These are phyloP conservation scores for Phytophthora podocarpi DNA, from an alignment of 352 stramenopile species.

Conservation along the genomic window DNA sequence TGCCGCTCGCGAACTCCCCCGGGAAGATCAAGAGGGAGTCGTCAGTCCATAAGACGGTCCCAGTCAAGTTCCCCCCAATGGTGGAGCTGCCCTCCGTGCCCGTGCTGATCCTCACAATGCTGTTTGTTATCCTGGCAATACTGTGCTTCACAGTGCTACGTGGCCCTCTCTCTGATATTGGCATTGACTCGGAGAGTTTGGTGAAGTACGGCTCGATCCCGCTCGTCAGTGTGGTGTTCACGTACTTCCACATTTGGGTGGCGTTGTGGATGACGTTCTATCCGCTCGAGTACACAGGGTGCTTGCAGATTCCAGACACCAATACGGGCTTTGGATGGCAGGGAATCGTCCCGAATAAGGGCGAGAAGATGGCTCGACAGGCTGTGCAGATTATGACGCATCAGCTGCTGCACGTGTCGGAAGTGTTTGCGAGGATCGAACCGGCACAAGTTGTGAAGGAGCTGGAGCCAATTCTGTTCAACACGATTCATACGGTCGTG, in stretches of 20 bases:
- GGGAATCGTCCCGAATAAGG: slow-evolving; percentile 97
- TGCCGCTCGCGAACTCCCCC: slow-evolving; percentile 41
- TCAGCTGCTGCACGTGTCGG: slow-evolving; percentile 92
- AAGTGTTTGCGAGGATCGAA: slow-evolving; percentile 93
- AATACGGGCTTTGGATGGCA: slow-evolving; percentile 97
- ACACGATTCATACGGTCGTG: slow-evolving; percentile 87
- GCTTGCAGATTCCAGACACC: slow-evolving; percentile 83
- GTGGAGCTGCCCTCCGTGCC: slow-evolving; percentile 75
- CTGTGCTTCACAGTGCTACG: slow-evolving; percentile 84
- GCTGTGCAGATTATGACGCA: slow-evolving; percentile 94
- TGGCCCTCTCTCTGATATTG: slow-evolving; percentile 49
- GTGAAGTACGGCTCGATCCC: slow-evolving; percentile 87
- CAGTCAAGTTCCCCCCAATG: slow-evolving; percentile 85
- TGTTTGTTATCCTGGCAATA: slow-evolving; percentile 60
- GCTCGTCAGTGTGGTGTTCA: slow-evolving; percentile 90
- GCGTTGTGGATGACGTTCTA: slow-evolving; percentile 99
- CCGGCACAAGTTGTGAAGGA: slow-evolving; percentile 90
- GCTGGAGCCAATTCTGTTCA: slow-evolving; percentile 93
- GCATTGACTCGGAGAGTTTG: slow-evolving; percentile 66
- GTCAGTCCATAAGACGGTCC: slow-evolving; percentile 21
- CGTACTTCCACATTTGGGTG: slow-evolving; percentile 96
- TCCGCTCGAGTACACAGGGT: slow-evolving; percentile 93
- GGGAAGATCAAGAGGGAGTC: slow-evolving; percentile 26
- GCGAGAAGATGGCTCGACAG: slow-evolving; percentile 96
- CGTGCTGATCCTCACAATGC: slow-evolving; percentile 46